Percentiles rank a stretch among this genome's conserved stretches.
These are phyloP conservation scores for Diaporthe citriasiana DNA, from an alignment of 2,329 filamentous ascomycete genomes.

Conservation along the genomic window DNA sequence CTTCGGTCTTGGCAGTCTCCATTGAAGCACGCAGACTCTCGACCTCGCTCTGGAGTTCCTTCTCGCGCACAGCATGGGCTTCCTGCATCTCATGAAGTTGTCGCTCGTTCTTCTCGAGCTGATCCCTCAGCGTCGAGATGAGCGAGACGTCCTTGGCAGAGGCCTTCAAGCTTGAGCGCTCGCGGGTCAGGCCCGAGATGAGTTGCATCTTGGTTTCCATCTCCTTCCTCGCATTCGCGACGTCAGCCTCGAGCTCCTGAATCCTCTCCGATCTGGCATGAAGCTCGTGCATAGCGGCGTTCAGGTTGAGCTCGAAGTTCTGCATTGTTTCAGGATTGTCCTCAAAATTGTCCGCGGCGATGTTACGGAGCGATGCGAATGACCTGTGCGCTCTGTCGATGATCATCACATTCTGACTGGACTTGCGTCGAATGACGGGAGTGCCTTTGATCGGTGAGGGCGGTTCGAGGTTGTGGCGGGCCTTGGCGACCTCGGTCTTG, in stretches of 20 bases:
- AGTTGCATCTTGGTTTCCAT: conserved; percentile 98
- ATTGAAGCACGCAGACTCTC: conserved; percentile 74
- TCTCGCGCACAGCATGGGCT: conserved; percentile 79
- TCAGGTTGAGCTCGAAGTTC: conserved; percentile 92
- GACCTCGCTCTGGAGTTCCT: conserved; percentile 80
- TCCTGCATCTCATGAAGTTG: conserved; percentile 82
- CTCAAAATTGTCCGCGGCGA: conserved; percentile 89
- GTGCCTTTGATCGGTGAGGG: conserved; percentile 72
- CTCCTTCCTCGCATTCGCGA: conserved; percentile 88
- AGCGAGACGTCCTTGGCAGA: conserved; percentile 93
- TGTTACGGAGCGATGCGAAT: conserved; percentile 88
- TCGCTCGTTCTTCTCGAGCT: conserved; percentile 88
- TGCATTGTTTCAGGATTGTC: conserved; percentile 86
- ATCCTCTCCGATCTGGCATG: conserved; percentile 90
- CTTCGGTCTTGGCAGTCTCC: conserved; percentile 28
- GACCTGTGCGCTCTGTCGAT: conserved; percentile 94
- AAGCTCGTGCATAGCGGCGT: conserved; percentile 92
- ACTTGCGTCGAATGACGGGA: conserved; percentile 92
- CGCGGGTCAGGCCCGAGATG: conserved; percentile 92
- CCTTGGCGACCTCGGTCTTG: conserved; percentile 86
- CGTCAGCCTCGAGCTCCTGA: conserved; percentile 88
- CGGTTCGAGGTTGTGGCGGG: conserved; percentile 71
- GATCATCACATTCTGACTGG: conserved; percentile 87
- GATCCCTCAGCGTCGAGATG: conserved; percentile 87
- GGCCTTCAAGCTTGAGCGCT: conserved; percentile 88